Conservation (phyloP, 2,329 filamentous ascomycete species). For the Berkeleyomyces basicola region DNA sequence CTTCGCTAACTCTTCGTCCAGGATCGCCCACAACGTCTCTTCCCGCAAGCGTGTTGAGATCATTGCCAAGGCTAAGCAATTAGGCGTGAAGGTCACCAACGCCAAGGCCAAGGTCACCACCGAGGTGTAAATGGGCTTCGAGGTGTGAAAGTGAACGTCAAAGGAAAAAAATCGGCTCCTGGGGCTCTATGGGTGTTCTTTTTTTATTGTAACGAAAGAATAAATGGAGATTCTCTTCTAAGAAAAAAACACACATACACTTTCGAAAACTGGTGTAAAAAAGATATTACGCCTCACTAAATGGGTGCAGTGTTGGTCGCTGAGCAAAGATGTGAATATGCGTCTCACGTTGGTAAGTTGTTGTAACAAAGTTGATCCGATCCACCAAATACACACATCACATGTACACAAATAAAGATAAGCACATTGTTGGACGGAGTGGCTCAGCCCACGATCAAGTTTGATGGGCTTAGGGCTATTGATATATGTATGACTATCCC, state of each 20-base stretch:
- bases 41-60: slow-evolving; percentile 98
- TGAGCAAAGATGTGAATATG: too few species aligned
- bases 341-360: too few species aligned
- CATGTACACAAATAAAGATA: not conserved
- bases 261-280: slow-evolving; percentile 10
- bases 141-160: slow-evolving; percentile 11
- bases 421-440: not conserved
- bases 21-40: slow-evolving; percentile 95
- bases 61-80: slow-evolving; percentile 88
- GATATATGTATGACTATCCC: not conserved
- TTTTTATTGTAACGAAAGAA: slow-evolving; percentile 14
- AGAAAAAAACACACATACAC: slow-evolving; percentile 10
- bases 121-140: slow-evolving; percentile 47
- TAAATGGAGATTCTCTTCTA: slow-evolving; percentile 13
- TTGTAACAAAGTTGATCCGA: too few species aligned
- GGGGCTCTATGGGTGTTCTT: slow-evolving; percentile 14
- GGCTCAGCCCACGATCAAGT: not conserved
- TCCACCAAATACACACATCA: too few species aligned
- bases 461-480: too few species aligned
- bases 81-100: slow-evolving; percentile 99
- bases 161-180: slow-evolving; percentile 13
- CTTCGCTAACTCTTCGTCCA: slow-evolving; percentile 30
- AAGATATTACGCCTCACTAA: too few species aligned
- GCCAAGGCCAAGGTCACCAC: slow-evolving; percentile 97
- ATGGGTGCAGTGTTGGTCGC: too few species aligned